Base-by-base conservation (phyloP, 2,329 filamentous ascomycete species). In the Colletotrichum godetiae region DNA sequence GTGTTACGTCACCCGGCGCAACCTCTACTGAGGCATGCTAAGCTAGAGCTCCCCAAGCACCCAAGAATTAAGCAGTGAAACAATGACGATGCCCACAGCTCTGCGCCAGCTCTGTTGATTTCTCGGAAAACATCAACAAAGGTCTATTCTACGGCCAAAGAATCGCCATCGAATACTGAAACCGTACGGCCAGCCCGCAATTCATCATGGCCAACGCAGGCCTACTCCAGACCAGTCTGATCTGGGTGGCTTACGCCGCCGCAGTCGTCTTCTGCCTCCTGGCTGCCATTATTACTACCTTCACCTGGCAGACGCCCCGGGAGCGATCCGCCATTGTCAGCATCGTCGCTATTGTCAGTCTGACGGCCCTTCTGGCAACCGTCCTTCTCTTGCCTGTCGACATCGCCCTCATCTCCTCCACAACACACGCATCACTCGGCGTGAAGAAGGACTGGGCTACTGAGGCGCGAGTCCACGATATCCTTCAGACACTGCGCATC, bases 381-480 rank as follows among this genome's bases (percentile, higher is more conserved):
- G 92, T 98, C 33, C 90, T 99, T 42, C 90, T 99, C 27, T 91
- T 98, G 33, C 97, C 97, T 29, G 96, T 98, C 82, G 97, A 99
- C 82, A 95, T 98, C 77, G 97, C 97, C 12, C 90, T 99, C 77
- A 93, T 98, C 60, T 98, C 96, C 2, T 95, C 95, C 7, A 99
- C 97, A 0, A 93, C 92, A 15, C 92, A 92, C 68, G 89, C 92
- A 6, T 89, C 91, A 61, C 87, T 93, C 42, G 97, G 97, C 72
- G 89, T 89, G 61, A 97, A 97, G 86, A 98, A 98, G 83, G 92
- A 96, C 77, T 99, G 97, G 97, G 97, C 97, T 12, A 97, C 94
- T 0, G 94, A 94, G 31, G 90, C 93, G 76, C 91, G 91, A 66
- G 91, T 98, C 73, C 89, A 94, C 75, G 89, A 90, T 75, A 97